phyloP scores from a whole-genome alignment of 2,329 filamentous ascomycete genomes.

The Claviceps africana region DNA sequence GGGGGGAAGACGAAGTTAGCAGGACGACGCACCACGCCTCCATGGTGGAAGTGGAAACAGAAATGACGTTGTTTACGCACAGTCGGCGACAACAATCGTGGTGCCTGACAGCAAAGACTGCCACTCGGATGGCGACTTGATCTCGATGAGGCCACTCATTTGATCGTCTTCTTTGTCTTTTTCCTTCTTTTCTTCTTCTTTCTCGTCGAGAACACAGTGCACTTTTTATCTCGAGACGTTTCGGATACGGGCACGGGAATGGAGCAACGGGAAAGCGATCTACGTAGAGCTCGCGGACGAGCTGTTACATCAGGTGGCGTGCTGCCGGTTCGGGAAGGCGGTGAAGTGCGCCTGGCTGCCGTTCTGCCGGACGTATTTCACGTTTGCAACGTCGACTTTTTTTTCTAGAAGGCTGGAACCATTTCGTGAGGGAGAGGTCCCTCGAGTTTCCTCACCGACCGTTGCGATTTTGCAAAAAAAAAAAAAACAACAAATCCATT shows the following conservation, averaged over 20 bases:
- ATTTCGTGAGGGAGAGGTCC: background rate
- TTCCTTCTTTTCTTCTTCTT: background rate
- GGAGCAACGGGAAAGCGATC: background rate
- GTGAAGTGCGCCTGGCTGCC: background rate
- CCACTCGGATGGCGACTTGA: conserved; percentile 58
- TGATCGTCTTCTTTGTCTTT: too few relatives aligned
- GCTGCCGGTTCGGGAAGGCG: conserved; percentile 9
- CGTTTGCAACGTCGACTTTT: background rate
- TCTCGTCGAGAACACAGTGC: background rate
- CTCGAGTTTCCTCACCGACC: too few relatives aligned
- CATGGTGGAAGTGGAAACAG: background rate
- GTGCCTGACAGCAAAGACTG: conserved; percentile 56
- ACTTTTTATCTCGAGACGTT: background rate
- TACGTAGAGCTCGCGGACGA: background rate
- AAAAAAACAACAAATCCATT: too few relatives aligned
- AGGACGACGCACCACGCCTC: background rate
- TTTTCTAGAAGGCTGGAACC: background rate
- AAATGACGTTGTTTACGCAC: conserved; percentile 42
- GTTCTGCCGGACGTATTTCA: conserved; percentile 16
- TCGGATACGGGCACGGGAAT: background rate
- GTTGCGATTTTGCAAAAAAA: too few relatives aligned
- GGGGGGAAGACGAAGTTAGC: conserved; percentile 37
- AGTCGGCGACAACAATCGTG: conserved; percentile 77
- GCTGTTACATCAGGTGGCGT: background rate
- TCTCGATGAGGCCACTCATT: conserved; percentile 37